phyloP scores from a whole-genome alignment of 2,329 filamentous ascomycete genomes.

The Aspergillus intermedius region DNA sequence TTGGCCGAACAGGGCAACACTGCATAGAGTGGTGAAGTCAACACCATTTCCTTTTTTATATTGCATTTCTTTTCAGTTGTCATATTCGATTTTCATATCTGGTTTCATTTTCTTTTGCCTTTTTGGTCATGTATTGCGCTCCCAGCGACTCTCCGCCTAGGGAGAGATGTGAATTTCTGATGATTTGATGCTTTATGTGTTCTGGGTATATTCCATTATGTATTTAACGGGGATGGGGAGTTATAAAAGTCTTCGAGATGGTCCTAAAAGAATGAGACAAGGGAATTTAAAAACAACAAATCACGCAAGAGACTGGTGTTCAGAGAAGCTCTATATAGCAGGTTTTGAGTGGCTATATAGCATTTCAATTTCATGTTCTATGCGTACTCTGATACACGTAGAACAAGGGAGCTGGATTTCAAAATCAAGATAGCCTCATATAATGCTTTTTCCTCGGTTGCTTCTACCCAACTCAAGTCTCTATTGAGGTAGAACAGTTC shows the following conservation, averaged over 20 bases:
- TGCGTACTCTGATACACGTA: neutral
- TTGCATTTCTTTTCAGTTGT: neutral
- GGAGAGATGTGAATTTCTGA: constrained; percentile 19
- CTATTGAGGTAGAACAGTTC: too few relatives aligned
- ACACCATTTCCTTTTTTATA: neutral
- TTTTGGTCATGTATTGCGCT: constrained; percentile 10
- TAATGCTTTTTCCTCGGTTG: too few relatives aligned
- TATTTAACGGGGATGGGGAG: constrained; percentile 10
- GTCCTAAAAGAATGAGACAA: constrained; percentile 12
- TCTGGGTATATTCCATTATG: constrained; percentile 22
- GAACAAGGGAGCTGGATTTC: too few relatives aligned
- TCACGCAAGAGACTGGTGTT: constrained; percentile 21
- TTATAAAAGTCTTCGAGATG: constrained; percentile 24
- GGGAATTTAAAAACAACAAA: neutral
- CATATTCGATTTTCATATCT: neutral
- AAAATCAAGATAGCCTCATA: too few relatives aligned
- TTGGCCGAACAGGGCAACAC: constrained; percentile 22
- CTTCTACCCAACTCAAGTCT: too few relatives aligned
- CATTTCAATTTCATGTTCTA: neutral
- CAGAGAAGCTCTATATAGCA: constrained; percentile 25
- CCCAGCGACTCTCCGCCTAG: constrained; percentile 12
- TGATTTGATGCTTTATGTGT: constrained; percentile 30
- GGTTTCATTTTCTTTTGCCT: neutral
- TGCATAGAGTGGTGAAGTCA: constrained; percentile 3
- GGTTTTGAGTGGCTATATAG: constrained; percentile 4